Evolutionary conservation across 768 basidiomycete species (phyloP).

Genomic region (Galerina sulciceps): DNA sequence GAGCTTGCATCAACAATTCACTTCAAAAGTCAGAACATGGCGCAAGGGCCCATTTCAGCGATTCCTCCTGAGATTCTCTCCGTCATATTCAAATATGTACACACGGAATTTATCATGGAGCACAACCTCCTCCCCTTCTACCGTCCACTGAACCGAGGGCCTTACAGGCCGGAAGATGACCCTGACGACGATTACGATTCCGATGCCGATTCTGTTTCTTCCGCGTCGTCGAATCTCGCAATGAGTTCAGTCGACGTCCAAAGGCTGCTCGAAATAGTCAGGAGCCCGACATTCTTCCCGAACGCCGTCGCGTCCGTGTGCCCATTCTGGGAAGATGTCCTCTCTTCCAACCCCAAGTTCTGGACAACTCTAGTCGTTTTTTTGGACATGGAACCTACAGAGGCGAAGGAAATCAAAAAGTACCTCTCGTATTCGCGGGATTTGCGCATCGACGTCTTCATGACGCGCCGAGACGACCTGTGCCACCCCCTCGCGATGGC

Average conservation of each 20-base stretch:
- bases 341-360: background rate
- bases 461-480: background rate
- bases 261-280: background rate
- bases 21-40: too few species aligned
- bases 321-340: background rate
- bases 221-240: too few species aligned
- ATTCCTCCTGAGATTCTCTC: slow-evolving; percentile 1
- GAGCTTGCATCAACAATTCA: too few species aligned
- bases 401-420: too few species aligned
- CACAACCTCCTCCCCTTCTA: background rate
- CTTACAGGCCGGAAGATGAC: background rate
- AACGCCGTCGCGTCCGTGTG: background rate
- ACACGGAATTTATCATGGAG: background rate
- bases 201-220: background rate
- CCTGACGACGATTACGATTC: background rate
- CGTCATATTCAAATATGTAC: slow-evolving; percentile 1
- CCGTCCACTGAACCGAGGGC: background rate
- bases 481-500: background rate
- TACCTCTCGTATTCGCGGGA: background rate
- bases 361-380: background rate
- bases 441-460: background rate
- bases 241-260: too few species aligned
- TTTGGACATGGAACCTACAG: background rate
- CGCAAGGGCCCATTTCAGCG: background rate
- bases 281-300: background rate